Conservation (phyloP, 2,329 filamentous ascomycete genomes). For the Alternaria sp. region DNA sequence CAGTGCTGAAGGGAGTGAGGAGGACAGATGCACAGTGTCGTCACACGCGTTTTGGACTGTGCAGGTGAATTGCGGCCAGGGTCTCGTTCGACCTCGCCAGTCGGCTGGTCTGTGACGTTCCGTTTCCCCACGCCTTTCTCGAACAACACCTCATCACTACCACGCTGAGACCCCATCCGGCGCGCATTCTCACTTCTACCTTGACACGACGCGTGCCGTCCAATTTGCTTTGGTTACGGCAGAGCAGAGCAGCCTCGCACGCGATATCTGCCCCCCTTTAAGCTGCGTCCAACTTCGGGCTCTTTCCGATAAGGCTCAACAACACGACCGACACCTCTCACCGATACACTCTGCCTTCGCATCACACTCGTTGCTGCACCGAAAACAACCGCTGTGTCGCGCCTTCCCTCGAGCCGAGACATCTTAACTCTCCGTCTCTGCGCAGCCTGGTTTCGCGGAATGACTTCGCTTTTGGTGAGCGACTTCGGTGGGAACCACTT, state of each 20-base stretch:
- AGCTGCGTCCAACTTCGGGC: slow-evolving; percentile 30
- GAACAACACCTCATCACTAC: slow-evolving; percentile 38
- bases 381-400: slow-evolving; percentile 26
- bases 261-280: slow-evolving; percentile 27
- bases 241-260: slow-evolving; percentile 39
- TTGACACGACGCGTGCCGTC: slow-evolving; percentile 47
- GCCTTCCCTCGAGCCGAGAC: slow-evolving; percentile 16
- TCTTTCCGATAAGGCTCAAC: slow-evolving; percentile 38
- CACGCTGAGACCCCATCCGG: slow-evolving; percentile 30
- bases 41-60: slow-evolving; percentile 19
- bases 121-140: slow-evolving; percentile 33
- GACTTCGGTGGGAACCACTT: slow-evolving; percentile 80
- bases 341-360: slow-evolving; percentile 24
- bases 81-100: slow-evolving; percentile 26
- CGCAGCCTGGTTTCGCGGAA: slow-evolving; percentile 55
- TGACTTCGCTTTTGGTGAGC: slow-evolving; percentile 68
- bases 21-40: slow-evolving; percentile 15
- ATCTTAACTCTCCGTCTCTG: slow-evolving; percentile 13
- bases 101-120: slow-evolving; percentile 28
- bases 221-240: slow-evolving; percentile 58
- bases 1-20: neutral
- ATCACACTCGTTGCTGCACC: slow-evolving; percentile 24
- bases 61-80: slow-evolving; percentile 31
- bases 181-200: slow-evolving; percentile 20
- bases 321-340: slow-evolving; percentile 27